Conservation (phyloP, 352 stramenopile genomes). For the Pythium grandisporangium region DNA sequence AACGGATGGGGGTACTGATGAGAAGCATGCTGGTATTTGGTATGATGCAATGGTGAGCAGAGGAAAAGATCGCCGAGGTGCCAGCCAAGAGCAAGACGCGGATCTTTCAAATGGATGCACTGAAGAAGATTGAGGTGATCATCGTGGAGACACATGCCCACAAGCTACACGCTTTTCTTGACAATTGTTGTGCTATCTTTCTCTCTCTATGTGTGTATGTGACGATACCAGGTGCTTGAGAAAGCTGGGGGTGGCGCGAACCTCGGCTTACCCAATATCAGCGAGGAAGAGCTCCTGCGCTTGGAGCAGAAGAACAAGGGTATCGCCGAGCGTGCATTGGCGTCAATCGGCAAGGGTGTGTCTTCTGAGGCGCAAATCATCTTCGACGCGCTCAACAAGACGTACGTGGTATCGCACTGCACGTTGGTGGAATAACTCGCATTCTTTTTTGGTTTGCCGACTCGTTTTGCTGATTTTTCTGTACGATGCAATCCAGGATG, state of each 20-base stretch:
- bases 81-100: slow-evolving; percentile 53
- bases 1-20: neutral
- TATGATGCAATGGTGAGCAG: slow-evolving; percentile 22
- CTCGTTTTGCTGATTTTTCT: no score
- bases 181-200: no score
- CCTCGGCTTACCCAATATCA: slow-evolving; percentile 38
- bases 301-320: slow-evolving; percentile 72
- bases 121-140: slow-evolving; percentile 54
- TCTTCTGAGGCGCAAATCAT: slow-evolving; percentile 59
- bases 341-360: slow-evolving; percentile 76
- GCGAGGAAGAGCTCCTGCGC: slow-evolving; percentile 59
- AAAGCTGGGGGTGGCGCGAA: slow-evolving; percentile 33
- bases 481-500: no score
- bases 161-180: no score
- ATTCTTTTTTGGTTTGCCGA: neutral
- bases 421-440: neutral
- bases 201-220: no score
- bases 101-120: slow-evolving; percentile 60
- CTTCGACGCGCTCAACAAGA: slow-evolving; percentile 87
- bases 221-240: slow-evolving; percentile 42
- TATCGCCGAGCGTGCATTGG: slow-evolving; percentile 53
- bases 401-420: slow-evolving; percentile 33
- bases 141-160: neutral
- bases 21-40: neutral
- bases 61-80: slow-evolving; percentile 33